Evolutionary conservation across 2,329 filamentous ascomycete genomes (phyloP).

Genomic region (Pezicula rhizophila): DNA sequence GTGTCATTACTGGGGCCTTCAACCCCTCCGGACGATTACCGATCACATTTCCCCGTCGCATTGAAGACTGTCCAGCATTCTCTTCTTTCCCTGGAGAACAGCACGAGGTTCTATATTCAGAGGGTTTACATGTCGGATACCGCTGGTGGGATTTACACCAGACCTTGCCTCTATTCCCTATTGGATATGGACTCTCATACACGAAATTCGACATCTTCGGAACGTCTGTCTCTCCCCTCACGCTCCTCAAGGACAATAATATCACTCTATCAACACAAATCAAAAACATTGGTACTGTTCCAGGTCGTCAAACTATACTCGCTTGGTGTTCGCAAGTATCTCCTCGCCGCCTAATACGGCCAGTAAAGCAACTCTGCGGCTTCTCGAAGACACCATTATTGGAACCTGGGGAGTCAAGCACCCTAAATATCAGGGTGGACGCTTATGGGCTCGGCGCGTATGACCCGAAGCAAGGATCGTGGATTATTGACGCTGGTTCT

Average conservation of each 20-base stretch:
- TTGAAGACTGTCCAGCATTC: slow-evolving; percentile 55
- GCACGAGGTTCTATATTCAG: slow-evolving; percentile 50
- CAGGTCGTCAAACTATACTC: not conserved
- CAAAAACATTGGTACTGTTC: not conserved
- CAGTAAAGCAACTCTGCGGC: not conserved
- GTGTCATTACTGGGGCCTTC: slow-evolving; percentile 41
- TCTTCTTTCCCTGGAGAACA: slow-evolving; percentile 52
- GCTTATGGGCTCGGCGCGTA: not conserved
- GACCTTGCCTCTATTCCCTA: slow-evolving; percentile 49
- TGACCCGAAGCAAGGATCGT: not conserved
- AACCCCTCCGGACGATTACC: slow-evolving; percentile 2
- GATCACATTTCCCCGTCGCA: slow-evolving; percentile 32
- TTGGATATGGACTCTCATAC: slow-evolving; percentile 57
- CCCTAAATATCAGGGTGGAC: not conserved
- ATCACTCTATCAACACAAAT: not conserved
- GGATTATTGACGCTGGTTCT: not conserved
- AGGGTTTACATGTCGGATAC: slow-evolving; percentile 59
- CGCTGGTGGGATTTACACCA: slow-evolving; percentile 54
- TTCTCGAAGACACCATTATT: not conserved
- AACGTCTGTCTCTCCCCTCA: not conserved
- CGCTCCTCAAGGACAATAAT: not conserved
- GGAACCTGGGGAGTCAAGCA: not conserved
- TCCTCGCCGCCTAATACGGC: not conserved
- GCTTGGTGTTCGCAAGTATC: not conserved
- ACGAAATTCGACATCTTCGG: slow-evolving; percentile 43